Conservation (phyloP, 108 stramenopile species). For the Cyclotella atomus region DNA sequence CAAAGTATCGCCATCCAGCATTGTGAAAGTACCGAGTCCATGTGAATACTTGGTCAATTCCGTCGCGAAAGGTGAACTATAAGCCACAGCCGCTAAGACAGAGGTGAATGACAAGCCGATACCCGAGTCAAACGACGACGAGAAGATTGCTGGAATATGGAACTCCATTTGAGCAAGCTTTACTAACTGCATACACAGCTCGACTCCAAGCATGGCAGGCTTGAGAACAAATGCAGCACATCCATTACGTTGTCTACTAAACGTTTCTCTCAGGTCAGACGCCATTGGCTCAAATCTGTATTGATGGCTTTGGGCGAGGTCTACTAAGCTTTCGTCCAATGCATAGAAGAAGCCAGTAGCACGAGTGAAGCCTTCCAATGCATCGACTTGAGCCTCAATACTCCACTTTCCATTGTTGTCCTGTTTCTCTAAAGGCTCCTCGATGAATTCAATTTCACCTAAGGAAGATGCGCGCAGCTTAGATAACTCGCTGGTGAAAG, state of each 20-base stretch:
- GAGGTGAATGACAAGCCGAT: constrained; percentile 73
- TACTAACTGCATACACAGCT: constrained; percentile 70
- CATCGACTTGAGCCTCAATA: constrained; percentile 53
- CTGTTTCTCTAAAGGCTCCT: constrained; percentile 72
- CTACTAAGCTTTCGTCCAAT: constrained; percentile 82
- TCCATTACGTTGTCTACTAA: constrained; percentile 36
- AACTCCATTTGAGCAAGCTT: constrained; percentile 68
- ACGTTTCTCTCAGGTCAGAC: constrained; percentile 40
- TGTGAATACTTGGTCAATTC: constrained; percentile 55
- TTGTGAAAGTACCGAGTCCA: constrained; percentile 78
- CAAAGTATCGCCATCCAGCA: constrained; percentile 73
- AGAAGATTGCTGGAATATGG: constrained; percentile 70
- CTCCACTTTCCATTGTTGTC: constrained; percentile 43
- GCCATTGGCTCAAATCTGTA: constrained; percentile 54
- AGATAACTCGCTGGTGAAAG: constrained; percentile 54
- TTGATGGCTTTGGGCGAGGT: constrained; percentile 55
- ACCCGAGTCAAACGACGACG: constrained; percentile 83
- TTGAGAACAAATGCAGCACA: constrained; percentile 87
- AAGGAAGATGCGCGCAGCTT: constrained; percentile 2
- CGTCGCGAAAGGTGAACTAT: constrained; percentile 37
- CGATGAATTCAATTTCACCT: constrained; percentile 69
- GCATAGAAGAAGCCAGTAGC: constrained; percentile 64
- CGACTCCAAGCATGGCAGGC: constrained; percentile 83
- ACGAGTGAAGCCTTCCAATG: constrained; percentile 57
- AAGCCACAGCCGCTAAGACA: constrained; percentile 70